Base-by-base conservation (phyloP, 306 rosid genomes). In the Aeschynomene evenia region DNA sequence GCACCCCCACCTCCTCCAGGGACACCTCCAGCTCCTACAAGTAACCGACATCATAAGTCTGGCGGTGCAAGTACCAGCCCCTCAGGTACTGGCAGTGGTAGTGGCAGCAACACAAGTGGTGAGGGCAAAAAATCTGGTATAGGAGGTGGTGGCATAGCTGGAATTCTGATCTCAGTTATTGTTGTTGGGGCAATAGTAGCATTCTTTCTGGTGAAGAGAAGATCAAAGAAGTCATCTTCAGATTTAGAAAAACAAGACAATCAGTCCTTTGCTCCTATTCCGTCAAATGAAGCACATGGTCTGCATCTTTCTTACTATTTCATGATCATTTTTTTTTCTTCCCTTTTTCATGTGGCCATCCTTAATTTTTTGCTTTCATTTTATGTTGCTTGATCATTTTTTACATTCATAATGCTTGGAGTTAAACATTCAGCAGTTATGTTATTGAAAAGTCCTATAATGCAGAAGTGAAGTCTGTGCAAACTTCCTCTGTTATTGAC, bases 1-100 rank as follows among this genome's bases (percentile, higher is more conserved):
- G 95, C 97, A 60, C 99, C 99, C 63, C 99, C 96, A 18, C 88
- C 96, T 60, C 97, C 99, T 52, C 99, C 97, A 19, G 96, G 97
- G 39, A 80, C 70, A 0, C 78, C 78, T 72, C 82, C 91, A 13
- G 85, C 87, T 36, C 65, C 81, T 76, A 85, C 73, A 77, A 75
- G 73, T 49, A 78, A 75, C 21, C 77, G 21, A 24, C 84, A 77
- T 73, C 97, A 77, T 81, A 79, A 77, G 43, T 67, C 95, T 34
- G 82, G 84, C 50, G 84, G 91, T 21, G 74, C 66, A 70, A 76
- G 73, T 34, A 59, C 63, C 59, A 34, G 81, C 77, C 66, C 81
- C 7, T 84, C 85, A 57, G 68, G 75, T 52, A 71, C 66, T 70
- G 82, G 40, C 29, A 48, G 67, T 66, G 78, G 28, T 53, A 45